phyloP scores from a whole-genome alignment of 345 rosid genomes.

The Hirschfeldia incana region DNA sequence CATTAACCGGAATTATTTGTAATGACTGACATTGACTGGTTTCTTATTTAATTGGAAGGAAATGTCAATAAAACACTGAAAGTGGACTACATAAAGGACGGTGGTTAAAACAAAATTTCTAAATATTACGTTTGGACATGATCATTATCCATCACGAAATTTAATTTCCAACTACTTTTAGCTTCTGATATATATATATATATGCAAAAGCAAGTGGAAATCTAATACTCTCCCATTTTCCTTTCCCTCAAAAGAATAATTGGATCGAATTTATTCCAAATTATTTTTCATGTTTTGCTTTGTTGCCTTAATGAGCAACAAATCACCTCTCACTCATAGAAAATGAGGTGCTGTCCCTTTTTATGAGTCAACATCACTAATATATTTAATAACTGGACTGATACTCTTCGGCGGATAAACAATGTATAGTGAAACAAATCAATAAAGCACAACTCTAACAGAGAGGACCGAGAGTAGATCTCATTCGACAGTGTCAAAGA shows the following conservation, averaged over 20 bases:
- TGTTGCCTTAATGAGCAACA: neutral
- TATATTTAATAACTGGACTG: neutral
- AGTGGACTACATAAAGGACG: slow-evolving; percentile 6
- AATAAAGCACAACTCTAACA: neutral
- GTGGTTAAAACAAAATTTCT: neutral
- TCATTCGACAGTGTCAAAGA: neutral
- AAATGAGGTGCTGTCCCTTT: neutral
- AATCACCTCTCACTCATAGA: neutral
- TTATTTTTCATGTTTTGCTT: neutral
- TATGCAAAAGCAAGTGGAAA: slow-evolving; percentile 14
- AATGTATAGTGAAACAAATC: no score
- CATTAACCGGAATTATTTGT: neutral
- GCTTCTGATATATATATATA: neutral
- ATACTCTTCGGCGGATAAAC: neutral
- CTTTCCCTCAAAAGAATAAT: neutral
- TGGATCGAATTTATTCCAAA: neutral
- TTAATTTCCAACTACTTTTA: neutral
- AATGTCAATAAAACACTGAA: neutral
- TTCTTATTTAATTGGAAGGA: neutral
- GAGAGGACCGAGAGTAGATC: neutral
- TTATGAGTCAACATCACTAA: neutral
- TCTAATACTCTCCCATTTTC: slow-evolving; percentile 18
- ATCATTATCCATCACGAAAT: slow-evolving; percentile 5
- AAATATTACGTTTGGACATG: neutral
- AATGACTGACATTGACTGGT: neutral